phyloP scores from a whole-genome alignment of 257 asterid species.

The Anisodus acutangulus region DNA sequence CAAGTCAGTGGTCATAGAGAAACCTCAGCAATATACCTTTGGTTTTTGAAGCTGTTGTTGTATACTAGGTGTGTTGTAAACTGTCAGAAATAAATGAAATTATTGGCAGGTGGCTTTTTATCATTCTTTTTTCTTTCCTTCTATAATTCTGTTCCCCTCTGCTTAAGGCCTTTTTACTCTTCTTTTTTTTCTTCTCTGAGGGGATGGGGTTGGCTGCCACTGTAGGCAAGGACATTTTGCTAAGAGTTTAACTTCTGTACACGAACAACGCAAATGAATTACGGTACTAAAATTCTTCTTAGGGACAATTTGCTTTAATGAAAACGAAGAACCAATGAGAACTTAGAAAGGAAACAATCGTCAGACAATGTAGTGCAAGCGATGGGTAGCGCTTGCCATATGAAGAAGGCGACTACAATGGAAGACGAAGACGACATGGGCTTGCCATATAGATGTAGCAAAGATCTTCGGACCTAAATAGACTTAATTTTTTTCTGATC shows the following conservation, averaged over 20 bases:
- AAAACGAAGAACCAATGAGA: background rate
- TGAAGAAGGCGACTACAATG: too few relatives aligned
- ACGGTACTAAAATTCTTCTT: background rate
- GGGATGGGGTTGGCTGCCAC: background rate
- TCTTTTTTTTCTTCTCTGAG: too few relatives aligned
- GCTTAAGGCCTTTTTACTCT: background rate
- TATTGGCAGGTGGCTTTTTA: background rate
- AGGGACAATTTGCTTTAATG: background rate
- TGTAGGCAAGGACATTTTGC: background rate
- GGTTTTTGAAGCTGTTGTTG: background rate
- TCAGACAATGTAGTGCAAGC: too few relatives aligned
- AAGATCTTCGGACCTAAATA: too few relatives aligned
- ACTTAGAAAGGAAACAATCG: too few relatives aligned
- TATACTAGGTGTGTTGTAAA: background rate
- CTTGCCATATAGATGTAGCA: too few relatives aligned
- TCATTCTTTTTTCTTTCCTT: background rate
- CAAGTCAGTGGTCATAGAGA: background rate
- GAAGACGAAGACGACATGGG: too few relatives aligned
- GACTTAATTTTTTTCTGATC: too few relatives aligned
- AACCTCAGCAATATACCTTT: conserved; percentile 13
- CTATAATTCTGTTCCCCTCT: background rate
- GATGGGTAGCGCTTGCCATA: too few relatives aligned
- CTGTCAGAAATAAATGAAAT: background rate
- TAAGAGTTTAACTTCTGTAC: background rate
- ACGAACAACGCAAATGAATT: background rate